Evolutionary conservation across 208 protist genomes (phyloP), one percentile per base, ranked within the genome.

Genomic region (Strigomonas galati): DNA sequence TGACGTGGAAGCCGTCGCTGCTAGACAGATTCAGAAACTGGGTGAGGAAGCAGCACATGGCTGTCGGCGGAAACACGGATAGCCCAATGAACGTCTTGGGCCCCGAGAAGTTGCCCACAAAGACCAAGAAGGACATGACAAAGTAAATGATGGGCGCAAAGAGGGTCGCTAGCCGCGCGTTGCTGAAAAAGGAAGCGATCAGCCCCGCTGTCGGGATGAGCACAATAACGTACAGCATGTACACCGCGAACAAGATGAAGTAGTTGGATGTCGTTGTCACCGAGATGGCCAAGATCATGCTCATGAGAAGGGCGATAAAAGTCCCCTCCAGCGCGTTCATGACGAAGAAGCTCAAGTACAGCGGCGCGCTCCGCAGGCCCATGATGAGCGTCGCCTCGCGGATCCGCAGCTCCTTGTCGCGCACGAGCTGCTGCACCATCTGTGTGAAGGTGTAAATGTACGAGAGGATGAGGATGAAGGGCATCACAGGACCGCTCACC

Each of bases 371-470:
- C 28, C 56, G 67, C 26, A 93, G 71, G n/a, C 87, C 87, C 87
- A 93, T 93, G 65, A 91, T 91, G 37, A 89, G 77, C 67, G 88
- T 76, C 23, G 79, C 70, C 67, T 93, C 82, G n/a, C 78, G 76
- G 21, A 92, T 78, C 15, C 82, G 78, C 60, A 87, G 49, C 61
- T 91, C 84, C 60, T 93, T 90, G 51, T 93, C 87, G 26, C 73
- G 58, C 28, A 93, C 87, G 23, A 87, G 66, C 15, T 71, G 68
- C 61, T 82, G 84, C 19, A 67, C 67, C 67, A 75, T 57, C 66
- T 81, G 71, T 12, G 75, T 76, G n/a, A 90, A 74, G 23, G 80
- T 74, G 72, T 85, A 91, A 23, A 93, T 63, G 59, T 85, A 91
- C 0, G 69, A 74, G 32, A 91, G 44, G 4, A 78, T 75, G 64